phyloP scores from a whole-genome alignment of 1,139 yeast species.

The Suhomyces ambrosiae region DNA sequence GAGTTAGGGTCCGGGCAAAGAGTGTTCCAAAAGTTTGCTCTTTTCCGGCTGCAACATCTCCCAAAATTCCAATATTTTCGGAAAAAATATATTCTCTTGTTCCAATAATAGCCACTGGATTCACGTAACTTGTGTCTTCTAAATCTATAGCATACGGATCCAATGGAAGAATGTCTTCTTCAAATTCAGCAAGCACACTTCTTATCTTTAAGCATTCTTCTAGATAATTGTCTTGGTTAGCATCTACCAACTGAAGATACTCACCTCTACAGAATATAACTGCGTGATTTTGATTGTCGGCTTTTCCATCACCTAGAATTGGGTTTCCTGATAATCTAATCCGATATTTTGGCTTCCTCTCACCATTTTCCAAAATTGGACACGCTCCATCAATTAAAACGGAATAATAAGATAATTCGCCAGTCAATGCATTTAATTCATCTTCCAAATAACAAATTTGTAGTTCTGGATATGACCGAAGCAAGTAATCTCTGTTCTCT shows the following conservation, averaged over 20 bases:
- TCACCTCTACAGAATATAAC: constrained; percentile 98
- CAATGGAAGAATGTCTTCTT: constrained; percentile 87
- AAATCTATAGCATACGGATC: constrained; percentile 74
- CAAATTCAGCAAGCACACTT: constrained; percentile 96
- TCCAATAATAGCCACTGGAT: constrained; percentile 98
- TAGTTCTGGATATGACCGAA: constrained; percentile 97
- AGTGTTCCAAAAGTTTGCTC: constrained; percentile 99
- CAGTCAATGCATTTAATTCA: constrained; percentile 85
- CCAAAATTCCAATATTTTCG: constrained; percentile 96
- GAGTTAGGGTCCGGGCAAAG: constrained; percentile 96
- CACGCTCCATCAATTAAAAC: constrained; percentile 98
- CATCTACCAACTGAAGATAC: constrained; percentile 96
- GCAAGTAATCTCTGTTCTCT: constrained; percentile 96
- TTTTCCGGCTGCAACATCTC: constrained; percentile 99
- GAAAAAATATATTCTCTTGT: constrained; percentile 99
- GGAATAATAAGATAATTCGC: constrained; percentile 95
- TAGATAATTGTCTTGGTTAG: constrained; percentile 96
- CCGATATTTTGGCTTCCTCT: constrained; percentile 98
- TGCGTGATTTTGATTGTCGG: constrained; percentile 98
- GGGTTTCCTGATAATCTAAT: constrained; percentile 98
- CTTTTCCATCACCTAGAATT: constrained; percentile 98
- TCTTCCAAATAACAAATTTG: constrained; percentile 98
- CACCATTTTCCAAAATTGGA: constrained; percentile 95
- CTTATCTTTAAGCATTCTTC: constrained; percentile 98
- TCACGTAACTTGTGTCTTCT: constrained; percentile 43